Percentiles rank a stretch among this genome's conserved stretches.
Evolutionary conservation across 768 basidiomycete species (phyloP).

Genomic region (Leccinum aurantiacum): DNA sequence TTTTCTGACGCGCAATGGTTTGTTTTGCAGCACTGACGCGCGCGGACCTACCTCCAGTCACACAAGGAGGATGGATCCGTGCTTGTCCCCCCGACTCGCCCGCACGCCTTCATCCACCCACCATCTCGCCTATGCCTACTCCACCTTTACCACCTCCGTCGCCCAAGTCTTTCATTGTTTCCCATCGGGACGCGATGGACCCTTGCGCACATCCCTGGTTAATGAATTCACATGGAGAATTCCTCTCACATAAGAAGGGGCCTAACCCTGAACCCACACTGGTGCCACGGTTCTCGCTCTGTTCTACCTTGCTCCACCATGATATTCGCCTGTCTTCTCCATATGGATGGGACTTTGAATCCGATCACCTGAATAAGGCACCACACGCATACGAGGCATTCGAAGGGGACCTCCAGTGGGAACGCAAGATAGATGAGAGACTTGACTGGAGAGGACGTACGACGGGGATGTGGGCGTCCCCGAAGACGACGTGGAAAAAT

Average conservation of each 20-base stretch:
- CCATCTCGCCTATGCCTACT: constrained; percentile 19
- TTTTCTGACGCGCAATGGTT: background rate
- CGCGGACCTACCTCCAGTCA: constrained; percentile 36
- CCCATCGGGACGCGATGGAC: constrained; percentile 38
- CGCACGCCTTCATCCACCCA: constrained; percentile 30
- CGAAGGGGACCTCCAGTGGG: constrained; percentile 60
- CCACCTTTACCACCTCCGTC: background rate
- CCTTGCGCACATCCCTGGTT: constrained; percentile 38
- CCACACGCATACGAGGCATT: constrained; percentile 23
- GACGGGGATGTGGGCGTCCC: constrained; percentile 56
- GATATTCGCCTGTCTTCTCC: constrained; percentile 53
- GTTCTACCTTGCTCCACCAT: constrained; percentile 50
- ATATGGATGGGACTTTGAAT: constrained; percentile 48
- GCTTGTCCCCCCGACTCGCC: constrained; percentile 27
- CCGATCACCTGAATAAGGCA: constrained; percentile 7
- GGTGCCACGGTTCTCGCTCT: constrained; percentile 55
- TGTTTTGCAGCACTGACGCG: constrained; percentile 26
- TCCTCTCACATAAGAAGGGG: constrained; percentile 47
- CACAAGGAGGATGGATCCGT: constrained; percentile 23
- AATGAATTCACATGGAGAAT: constrained; percentile 48
- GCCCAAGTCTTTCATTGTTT: constrained; percentile 35
- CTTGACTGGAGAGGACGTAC: constrained; percentile 74
- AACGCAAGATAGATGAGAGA: constrained; percentile 58
- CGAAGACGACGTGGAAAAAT: constrained; percentile 44
- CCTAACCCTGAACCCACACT: constrained; percentile 43